Evolutionary conservation across 2,329 filamentous ascomycete species (phyloP), one percentile per base, ranked within the genome.

Genomic region (Aspergillus tamarii): DNA sequence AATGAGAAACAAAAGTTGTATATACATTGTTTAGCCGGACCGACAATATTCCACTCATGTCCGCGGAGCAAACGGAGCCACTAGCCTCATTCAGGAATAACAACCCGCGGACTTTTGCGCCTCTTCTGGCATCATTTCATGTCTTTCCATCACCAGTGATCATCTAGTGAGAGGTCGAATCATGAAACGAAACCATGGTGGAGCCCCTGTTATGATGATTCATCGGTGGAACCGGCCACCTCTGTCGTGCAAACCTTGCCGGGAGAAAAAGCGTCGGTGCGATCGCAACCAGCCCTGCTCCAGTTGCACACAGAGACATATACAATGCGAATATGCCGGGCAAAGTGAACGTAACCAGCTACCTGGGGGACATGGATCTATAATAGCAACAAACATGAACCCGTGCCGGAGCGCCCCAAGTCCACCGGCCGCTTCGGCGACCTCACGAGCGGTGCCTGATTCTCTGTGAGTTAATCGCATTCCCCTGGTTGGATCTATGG

Each of bases 231-330:
- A 28, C 16, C 57, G 64, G 32, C 65, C 66, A 12, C 57, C 66
- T 3, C 23, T 68, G 30, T 69, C 68, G 7, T 73, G 70, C 39
- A 46, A 28, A 7, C 56, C 62, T 14, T 72, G 71, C 54, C 66
- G 70, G 11, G 63, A 66, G 21, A 69, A 70, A 58, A 71, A 72
- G 53, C 63, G 67, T 14, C 66, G 70, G 10, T 72, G 70, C 48
- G 65, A 72, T 57, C 66, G 69, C 21, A 34, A 28, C 16, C 65
- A 67, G 26, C 71, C 71, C 26, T 72, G 69, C 41, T 67, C 65
- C 11, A 73, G 69, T 21, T 72, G 68, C 26, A 50, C 55, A 14
- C 67, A 66, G 41, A 58, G 68, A 52, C 61, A 63, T 5, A 67
- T 67, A n/a, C 6, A 59, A 10, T 72, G 70, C 57, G 62, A 67